phyloP scores from a whole-genome alignment of 345 rosid genomes.

The Draba incana region DNA sequence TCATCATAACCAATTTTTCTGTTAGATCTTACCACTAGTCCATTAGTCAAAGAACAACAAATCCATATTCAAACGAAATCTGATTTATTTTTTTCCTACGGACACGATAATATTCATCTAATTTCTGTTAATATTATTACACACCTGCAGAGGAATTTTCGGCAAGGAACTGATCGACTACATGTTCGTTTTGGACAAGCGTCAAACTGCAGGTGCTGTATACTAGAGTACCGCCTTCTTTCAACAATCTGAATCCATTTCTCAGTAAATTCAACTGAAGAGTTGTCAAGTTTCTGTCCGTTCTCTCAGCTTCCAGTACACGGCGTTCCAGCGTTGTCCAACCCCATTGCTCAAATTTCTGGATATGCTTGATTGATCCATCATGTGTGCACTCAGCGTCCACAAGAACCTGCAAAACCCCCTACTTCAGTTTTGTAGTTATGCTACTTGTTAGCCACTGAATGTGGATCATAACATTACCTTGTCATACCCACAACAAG shows the following conservation, averaged over 20 bases:
- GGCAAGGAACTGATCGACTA: constrained; percentile 68
- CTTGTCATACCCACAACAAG: constrained; percentile 75
- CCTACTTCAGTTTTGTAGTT: constrained; percentile 1
- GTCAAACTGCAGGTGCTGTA: constrained; percentile 99
- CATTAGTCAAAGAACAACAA: background rate
- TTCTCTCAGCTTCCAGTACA: constrained; percentile 79
- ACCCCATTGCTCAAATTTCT: constrained; percentile 95
- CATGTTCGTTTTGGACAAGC: constrained; percentile 88
- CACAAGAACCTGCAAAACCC: constrained; percentile 72
- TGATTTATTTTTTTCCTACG: background rate
- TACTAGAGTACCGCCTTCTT: constrained; percentile 76
- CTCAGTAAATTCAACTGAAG: constrained; percentile 86
- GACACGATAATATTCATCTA: too few species aligned
- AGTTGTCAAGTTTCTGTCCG: constrained; percentile 58
- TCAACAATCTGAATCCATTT: constrained; percentile 83
- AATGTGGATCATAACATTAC: constrained; percentile 39
- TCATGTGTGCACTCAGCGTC: constrained; percentile 99
- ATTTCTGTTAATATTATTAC: too few species aligned
- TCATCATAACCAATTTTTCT: constrained; percentile 22
- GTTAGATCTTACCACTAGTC: constrained; percentile 14
- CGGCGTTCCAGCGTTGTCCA: constrained; percentile 92
- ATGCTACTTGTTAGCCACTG: background rate
- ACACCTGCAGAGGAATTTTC: constrained; percentile 62
- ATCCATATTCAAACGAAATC: constrained; percentile 6
- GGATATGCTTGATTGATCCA: constrained; percentile 86